These are phyloP conservation scores for Botrytis medusae DNA, from an alignment of 2,329 filamentous ascomycete genomes.

Conservation along the genomic window DNA sequence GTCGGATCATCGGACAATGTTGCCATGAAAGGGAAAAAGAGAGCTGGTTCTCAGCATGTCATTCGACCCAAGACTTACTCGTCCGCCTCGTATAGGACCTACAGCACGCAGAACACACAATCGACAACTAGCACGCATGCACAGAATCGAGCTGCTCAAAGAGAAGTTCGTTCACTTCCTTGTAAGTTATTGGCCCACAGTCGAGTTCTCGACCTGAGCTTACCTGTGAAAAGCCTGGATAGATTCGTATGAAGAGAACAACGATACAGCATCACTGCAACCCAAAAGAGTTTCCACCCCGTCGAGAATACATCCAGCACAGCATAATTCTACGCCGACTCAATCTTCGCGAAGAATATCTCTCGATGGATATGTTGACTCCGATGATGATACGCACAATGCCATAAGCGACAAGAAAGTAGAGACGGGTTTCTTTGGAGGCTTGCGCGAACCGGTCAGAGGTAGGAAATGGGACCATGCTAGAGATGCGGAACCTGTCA, in stretches of 20 bases:
- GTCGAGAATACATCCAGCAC: slow-evolving; percentile 33
- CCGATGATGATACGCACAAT: slow-evolving; percentile 31
- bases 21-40: slow-evolving; percentile 31
- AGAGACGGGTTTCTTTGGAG: slow-evolving; percentile 39
- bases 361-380: slow-evolving; percentile 39
- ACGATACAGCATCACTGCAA: slow-evolving; percentile 27
- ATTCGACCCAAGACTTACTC: slow-evolving; percentile 33
- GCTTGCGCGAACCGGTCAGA: slow-evolving; percentile 37
- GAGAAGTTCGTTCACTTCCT: slow-evolving; percentile 37
- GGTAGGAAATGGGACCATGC: slow-evolving; percentile 42
- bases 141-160: slow-evolving; percentile 31
- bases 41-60: slow-evolving; percentile 20
- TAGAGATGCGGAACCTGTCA: slow-evolving; percentile 40
- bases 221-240: slow-evolving; percentile 38
- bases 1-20: slow-evolving; percentile 30
- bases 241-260: slow-evolving; percentile 37
- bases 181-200: slow-evolving; percentile 29
- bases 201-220: slow-evolving; percentile 19
- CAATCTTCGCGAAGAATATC: slow-evolving; percentile 33
- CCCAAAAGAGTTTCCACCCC: slow-evolving; percentile 34
- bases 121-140: slow-evolving; percentile 32
- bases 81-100: slow-evolving; percentile 29
- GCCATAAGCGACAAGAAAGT: slow-evolving; percentile 30
- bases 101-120: slow-evolving; percentile 29
- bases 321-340: slow-evolving; percentile 34